Evolutionary conservation across 2,329 filamentous ascomycete species (phyloP).

Genomic region (Biscogniauxia mediterranea): DNA sequence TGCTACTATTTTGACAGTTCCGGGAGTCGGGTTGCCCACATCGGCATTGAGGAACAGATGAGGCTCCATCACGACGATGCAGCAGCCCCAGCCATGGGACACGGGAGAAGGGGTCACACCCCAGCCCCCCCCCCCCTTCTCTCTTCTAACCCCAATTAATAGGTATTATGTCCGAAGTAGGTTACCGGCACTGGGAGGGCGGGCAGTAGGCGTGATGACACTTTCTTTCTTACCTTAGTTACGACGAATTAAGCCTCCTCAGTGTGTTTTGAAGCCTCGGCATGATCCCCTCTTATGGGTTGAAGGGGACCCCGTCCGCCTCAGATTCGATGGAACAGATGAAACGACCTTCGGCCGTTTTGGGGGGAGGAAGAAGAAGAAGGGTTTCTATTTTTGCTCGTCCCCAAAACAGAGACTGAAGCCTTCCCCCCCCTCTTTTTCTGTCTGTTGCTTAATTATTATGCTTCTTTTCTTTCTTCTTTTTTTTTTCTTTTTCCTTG

Average conservation of each 20-base stretch:
- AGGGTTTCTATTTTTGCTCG: background rate
- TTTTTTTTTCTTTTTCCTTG: too few species aligned
- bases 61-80: background rate
- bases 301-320: background rate
- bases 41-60: background rate
- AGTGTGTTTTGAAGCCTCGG: too few species aligned
- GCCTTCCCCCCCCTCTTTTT: too few species aligned
- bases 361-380: background rate
- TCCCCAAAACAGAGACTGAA: too few species aligned
- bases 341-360: background rate
- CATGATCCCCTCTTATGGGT: too few species aligned
- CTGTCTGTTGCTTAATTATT: too few species aligned
- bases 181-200: background rate
- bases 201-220: background rate
- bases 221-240: background rate
- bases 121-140: too few species aligned
- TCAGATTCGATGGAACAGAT: background rate
- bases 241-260: background rate
- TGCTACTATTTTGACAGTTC: background rate
- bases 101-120: too few species aligned
- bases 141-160: too few species aligned
- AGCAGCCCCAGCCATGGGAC: too few species aligned
- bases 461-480: too few species aligned
- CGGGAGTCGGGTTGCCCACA: background rate
- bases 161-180: background rate